A percentile compares a stretch with the other conserved stretches of the same genome.
phyloP scores from a whole-genome alignment of 768 basidiomycete species.

The Boletus eberwhitei region DNA sequence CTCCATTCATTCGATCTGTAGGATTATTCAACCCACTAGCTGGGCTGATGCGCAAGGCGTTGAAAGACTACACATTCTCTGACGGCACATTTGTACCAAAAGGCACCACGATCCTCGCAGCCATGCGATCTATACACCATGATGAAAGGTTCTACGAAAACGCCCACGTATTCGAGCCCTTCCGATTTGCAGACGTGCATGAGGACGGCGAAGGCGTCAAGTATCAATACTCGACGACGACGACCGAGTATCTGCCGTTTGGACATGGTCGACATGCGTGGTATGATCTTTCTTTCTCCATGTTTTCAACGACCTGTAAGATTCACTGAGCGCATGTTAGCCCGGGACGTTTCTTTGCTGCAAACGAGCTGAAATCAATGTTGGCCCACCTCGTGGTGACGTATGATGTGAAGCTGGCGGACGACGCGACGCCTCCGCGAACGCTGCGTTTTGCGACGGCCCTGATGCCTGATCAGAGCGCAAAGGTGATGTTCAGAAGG shows the following conservation, averaged over 20 bases:
- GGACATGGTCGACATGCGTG: too few relatives aligned
- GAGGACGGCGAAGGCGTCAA: too few relatives aligned
- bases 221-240: too few relatives aligned
- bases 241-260: too few relatives aligned
- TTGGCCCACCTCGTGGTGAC: slow-evolving; percentile 10
- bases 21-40: not conserved
- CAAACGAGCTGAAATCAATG: slow-evolving; percentile 8
- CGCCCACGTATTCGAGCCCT: slow-evolving; percentile 3
- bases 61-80: slow-evolving; percentile 34
- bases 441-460: not conserved
- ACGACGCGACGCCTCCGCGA: not conserved
- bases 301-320: too few relatives aligned
- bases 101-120: slow-evolving; percentile 26
- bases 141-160: slow-evolving; percentile 28
- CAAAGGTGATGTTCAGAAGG: not conserved
- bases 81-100: slow-evolving; percentile 38
- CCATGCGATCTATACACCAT: slow-evolving; percentile 20
- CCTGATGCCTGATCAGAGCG: not conserved
- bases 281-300: too few relatives aligned
- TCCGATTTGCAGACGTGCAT: slow-evolving; percentile 1
- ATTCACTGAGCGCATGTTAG: not conserved
- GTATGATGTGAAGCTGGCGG: slow-evolving; percentile 8
- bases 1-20: not conserved
- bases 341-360: slow-evolving; percentile 17
- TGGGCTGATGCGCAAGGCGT: slow-evolving; percentile 29